Evolutionary conservation across 768 basidiomycete genomes (phyloP).

Genomic region (Russula earlei): DNA sequence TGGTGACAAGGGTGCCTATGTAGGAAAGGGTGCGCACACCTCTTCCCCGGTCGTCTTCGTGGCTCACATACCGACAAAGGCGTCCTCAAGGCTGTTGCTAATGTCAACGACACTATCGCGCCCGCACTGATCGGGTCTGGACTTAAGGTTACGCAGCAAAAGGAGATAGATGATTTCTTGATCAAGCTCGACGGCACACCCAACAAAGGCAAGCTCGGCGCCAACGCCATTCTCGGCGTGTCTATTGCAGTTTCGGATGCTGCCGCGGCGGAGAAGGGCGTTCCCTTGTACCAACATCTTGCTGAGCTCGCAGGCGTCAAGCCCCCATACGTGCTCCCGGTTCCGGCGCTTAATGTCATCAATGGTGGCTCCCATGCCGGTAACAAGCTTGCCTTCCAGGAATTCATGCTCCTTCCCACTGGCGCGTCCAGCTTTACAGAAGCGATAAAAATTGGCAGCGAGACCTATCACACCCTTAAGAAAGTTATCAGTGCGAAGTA

Average conservation of each 20-base stretch:
- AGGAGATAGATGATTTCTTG: constrained; percentile 94
- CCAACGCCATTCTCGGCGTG: constrained; percentile 98
- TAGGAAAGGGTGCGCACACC: constrained; percentile 76
- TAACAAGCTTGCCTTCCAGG: constrained; percentile 99
- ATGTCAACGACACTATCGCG: constrained; percentile 88
- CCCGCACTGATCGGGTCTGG: constrained; percentile 79
- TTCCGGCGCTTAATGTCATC: constrained; percentile 97
- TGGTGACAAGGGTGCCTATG: constrained; percentile 83
- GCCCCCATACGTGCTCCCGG: constrained; percentile 85
- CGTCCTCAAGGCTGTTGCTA: constrained; percentile 86
- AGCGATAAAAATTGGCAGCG: constrained; percentile 97
- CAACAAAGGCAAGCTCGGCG: constrained; percentile 99
- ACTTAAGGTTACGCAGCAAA: constrained; percentile 81
- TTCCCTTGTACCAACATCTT: constrained; percentile 94
- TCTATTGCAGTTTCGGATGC: constrained; percentile 93
- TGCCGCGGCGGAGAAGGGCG: constrained; percentile 87
- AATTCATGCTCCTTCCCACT: constrained; percentile 98
- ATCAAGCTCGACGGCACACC: constrained; percentile 96
- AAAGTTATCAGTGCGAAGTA: constrained; percentile 99
- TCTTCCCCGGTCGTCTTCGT: not conserved
- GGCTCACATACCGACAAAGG: constrained; percentile 37
- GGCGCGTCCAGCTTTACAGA: constrained; percentile 88
- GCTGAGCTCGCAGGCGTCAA: constrained; percentile 94
- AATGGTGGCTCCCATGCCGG: constrained; percentile 99
- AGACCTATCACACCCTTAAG: constrained; percentile 97